Base-by-base conservation (phyloP, 495 filamentous ascomycete genomes). In the Trichoderma gamsii region DNA sequence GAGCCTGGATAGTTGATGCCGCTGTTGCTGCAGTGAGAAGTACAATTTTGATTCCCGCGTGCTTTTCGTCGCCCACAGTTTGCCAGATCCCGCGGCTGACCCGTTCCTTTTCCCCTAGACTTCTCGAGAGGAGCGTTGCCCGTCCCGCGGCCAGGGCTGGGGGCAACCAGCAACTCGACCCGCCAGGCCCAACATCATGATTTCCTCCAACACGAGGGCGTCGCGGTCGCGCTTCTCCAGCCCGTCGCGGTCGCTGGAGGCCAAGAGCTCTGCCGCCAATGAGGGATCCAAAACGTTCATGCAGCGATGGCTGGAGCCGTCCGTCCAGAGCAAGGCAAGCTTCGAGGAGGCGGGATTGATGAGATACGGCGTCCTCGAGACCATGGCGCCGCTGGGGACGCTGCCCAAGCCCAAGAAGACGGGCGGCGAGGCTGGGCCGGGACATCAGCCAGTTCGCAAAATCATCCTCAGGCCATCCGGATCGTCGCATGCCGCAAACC, bases 271-370 rank as follows among this genome's bases (percentile, higher is more conserved):
- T 66, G 69, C 63, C 15, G 41, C 18, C 18, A 68, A 67, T 64
- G 76, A 78, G 67, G 73, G 74, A 63, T 73, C 75, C 66, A 72
- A 71, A 69, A 71, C 73, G 15, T 77, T 81, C 41, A 78, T 85
- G 75, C 79, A 85, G 65, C 78, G 81, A 59, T 94, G 92, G 91
- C 76, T 84, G 59, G 92, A 96, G 77, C 92, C 92, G 4, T 81
- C 86, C 8, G 71, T 89, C 46, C 84, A 87, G 70, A 78, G 81
- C 35, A 87, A 89, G 69, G 85, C 92, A 2, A 91, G 88, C 70
- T 94, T 87, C 74, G 81, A 85, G 75, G 92, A 94, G 67, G 83
- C 81, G 21, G 87, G 83, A 69, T 79, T 86, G 71, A 78, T 86
- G 69, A 78, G 86, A 38, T 81, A 86, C 70, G 87, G 87, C 64